These are phyloP conservation scores for Leccinum griseonigrum DNA, from an alignment of 1,284 basidiomycete genomes.

Conservation along the genomic window DNA sequence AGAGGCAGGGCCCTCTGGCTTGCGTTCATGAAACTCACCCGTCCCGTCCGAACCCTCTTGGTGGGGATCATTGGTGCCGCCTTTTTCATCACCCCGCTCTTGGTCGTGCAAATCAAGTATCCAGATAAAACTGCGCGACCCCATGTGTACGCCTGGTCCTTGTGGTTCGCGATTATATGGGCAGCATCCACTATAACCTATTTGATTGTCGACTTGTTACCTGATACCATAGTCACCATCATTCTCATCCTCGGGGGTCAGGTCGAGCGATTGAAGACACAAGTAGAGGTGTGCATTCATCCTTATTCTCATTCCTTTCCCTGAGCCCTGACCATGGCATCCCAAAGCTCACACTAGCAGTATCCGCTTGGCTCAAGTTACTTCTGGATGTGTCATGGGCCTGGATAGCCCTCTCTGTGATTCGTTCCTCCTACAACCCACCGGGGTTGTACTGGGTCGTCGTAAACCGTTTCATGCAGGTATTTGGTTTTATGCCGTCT, in stretches of 20 bases:
- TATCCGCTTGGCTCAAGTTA: slow-evolving; percentile 69
- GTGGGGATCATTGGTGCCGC: slow-evolving; percentile 56
- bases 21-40: slow-evolving; percentile 65
- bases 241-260: slow-evolving; percentile 57
- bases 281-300: slow-evolving; percentile 53
- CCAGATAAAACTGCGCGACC: slow-evolving; percentile 41
- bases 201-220: slow-evolving; percentile 62
- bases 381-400: slow-evolving; percentile 62
- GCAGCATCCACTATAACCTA: slow-evolving; percentile 60
- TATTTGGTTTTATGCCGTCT: slow-evolving; percentile 18
- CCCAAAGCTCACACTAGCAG: slow-evolving; percentile 61
- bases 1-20: slow-evolving; percentile 59
- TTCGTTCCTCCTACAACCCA: slow-evolving; percentile 55
- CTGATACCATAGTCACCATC: slow-evolving; percentile 53
- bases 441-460: slow-evolving; percentile 64
- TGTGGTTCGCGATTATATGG: slow-evolving; percentile 73
- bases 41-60: slow-evolving; percentile 54
- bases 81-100: slow-evolving; percentile 64
- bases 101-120: slow-evolving; percentile 66
- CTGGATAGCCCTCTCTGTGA: slow-evolving; percentile 68
- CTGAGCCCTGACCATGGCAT: slow-evolving; percentile 1
- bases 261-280: slow-evolving; percentile 60
- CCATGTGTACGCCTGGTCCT: slow-evolving; percentile 67
- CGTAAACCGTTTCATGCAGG: slow-evolving; percentile 70
- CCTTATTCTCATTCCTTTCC: not conserved